These are phyloP conservation scores for Rhytidiadelphus loreus DNA, from an alignment of 225 moss, liverwort and hornwort genomes.

Conservation along the genomic window DNA sequence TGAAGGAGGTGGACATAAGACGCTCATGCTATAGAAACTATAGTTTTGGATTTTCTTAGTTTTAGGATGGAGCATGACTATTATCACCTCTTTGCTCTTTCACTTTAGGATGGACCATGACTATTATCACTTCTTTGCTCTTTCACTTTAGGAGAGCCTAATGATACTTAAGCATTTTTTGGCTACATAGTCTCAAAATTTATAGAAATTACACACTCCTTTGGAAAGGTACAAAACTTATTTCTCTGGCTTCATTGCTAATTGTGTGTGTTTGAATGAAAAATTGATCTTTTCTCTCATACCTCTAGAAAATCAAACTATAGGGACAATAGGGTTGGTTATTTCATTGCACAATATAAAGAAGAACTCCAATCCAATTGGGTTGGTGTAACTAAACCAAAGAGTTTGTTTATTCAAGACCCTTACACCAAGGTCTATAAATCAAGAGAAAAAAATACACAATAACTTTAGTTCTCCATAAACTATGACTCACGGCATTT, in stretches of 20 bases:
- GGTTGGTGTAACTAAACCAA: accelerated
- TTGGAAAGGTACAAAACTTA: background rate
- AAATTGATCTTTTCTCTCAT: background rate
- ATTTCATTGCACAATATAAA: accelerated
- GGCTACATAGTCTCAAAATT: background rate
- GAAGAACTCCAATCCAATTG: background rate
- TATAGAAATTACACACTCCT: background rate
- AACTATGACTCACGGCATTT: too few species aligned
- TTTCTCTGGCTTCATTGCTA: background rate
- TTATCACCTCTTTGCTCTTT: background rate
- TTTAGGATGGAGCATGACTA: background rate
- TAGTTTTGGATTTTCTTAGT: accelerated
- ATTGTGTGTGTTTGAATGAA: accelerated
- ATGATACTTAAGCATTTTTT: too few species aligned
- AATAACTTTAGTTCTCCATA: background rate
- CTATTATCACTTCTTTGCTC: background rate
- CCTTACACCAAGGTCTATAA: background rate
- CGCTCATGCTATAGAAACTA: accelerated
- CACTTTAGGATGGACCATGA: accelerated
- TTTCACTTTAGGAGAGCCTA: accelerated
- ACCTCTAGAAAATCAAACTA: background rate
- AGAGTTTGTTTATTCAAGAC: too few species aligned
- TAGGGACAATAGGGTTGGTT: accelerated
- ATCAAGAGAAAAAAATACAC: accelerated
- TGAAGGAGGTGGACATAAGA: background rate